Conservation (phyloP, 192 early-diverging fungal species). For the Mortierella hygrophila region DNA sequence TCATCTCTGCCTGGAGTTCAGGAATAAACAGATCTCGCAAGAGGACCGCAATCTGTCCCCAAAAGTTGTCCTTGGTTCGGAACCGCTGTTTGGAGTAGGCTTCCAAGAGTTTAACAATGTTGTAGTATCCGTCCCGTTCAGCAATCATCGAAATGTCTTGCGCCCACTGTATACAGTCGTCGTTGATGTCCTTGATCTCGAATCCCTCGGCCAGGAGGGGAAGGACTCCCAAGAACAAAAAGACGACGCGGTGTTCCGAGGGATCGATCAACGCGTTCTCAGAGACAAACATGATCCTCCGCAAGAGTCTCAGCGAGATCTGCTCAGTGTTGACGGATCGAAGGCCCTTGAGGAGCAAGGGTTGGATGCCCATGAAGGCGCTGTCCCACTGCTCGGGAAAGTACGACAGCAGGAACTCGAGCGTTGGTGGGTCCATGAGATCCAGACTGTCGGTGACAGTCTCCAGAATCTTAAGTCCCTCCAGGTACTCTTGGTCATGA, state of each 20-base stretch:
- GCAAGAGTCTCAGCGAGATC: constrained; percentile 69
- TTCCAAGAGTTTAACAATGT: constrained; percentile 66
- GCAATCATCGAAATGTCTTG: constrained; percentile 61
- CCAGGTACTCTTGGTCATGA: constrained; percentile 82
- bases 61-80: constrained; percentile 79
- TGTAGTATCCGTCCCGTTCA: constrained; percentile 61
- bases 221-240: constrained; percentile 74
- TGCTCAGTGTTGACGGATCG: constrained; percentile 68
- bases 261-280: constrained; percentile 75
- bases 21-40: constrained; percentile 77
- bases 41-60: constrained; percentile 71
- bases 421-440: constrained; percentile 59
- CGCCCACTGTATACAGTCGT: constrained; percentile 66
- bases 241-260: constrained; percentile 67
- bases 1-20: constrained; percentile 64
- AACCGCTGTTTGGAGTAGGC: constrained; percentile 76
- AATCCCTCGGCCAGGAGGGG: constrained; percentile 76
- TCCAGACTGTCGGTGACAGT: constrained; percentile 73
- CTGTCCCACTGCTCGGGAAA: constrained; percentile 84
- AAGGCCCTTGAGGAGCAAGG: constrained; percentile 79
- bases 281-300: constrained; percentile 66
- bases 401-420: constrained; percentile 65
- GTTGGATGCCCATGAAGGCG: constrained; percentile 81
- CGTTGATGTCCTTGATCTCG: constrained; percentile 65
- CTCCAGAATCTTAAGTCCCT: constrained; percentile 76